Base-by-base conservation (phyloP, 371 early-diverging fungal species). In the Actinomortierella ambigua region DNA sequence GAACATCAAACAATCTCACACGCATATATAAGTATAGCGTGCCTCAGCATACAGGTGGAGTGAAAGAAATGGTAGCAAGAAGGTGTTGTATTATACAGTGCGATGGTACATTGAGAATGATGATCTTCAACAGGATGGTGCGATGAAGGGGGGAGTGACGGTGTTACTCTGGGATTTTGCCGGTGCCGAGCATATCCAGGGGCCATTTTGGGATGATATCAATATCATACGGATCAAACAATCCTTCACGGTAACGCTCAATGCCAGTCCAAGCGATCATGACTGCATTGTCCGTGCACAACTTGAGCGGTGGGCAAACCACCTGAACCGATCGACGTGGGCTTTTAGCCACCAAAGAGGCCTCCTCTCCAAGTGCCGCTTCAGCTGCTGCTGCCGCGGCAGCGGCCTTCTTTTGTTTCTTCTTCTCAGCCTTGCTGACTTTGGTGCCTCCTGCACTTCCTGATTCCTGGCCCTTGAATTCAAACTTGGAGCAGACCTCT, bases 191-290 rank as follows among this genome's bases (percentile, higher is more conserved):
- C 63, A 63, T 60, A 22, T 85, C 84, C 7, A 90, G 54, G 0
- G 88, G 84, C 90, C 90, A 90, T 70, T 82, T 84, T 42, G 88
- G 88, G 26, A 85, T 70, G 42, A 85, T 83, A 2, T 86, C 87
- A 43, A 88, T 83, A 39, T 85, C 82, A 73, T 85, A 87, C 28
- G 81, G 79, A 59, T 88, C 88, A 17, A 85, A 52, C 29, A 87
- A 78, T 1, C 88, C 88, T n/a, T 78, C 76, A 55, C 77, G 82
- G 49, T 82, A 82, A 39, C 88, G 69, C 58, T 90, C 90, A 3
- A 87, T n/a, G 1, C 89, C 94, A 5, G 92, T 83, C 94, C 94
- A 94, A 8, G 93, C 94, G 68, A 94, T 88, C 94, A 94, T 94
- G 23, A 89, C 92, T n/a, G 91, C 93, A 65, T 94, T 94, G 75